Base-by-base conservation (phyloP, 768 basidiomycete species). In the Pleurotus sapidus region DNA sequence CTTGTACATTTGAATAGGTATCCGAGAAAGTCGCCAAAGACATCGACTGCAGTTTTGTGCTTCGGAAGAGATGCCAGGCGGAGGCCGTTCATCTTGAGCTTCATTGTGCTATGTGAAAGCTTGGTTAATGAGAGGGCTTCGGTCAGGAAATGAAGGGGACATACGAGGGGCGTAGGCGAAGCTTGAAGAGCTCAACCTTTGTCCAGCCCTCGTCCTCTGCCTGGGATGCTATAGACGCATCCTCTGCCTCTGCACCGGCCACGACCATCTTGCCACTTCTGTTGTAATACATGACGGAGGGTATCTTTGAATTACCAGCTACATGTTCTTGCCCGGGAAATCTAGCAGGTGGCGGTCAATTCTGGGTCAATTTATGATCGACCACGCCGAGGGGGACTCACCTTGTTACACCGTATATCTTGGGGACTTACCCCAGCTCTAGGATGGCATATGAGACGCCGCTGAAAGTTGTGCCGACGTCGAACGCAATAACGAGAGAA, bases 281-380 rank as follows among this genome's bases (percentile, higher is more conserved):
- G 64, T 91, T 87, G 62, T 91, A 91, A 67, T 84, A 91, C 70
- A 92, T 81, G 24, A 88, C 68, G 20, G 89, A 84, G 39, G 89
- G 89, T 64, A 92, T 91, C 74, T 92, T 92, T 57, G 87, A 86
- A 68, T 91, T 92, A 39, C 89, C 89, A 12, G 86, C 89, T 48
- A 90, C 88, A 77, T 92, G 89, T 70, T 92, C 90, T 70, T 91
- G 90, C 14, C 89, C 90, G 7, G 89, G 89, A 57, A 91, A 92
- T 57, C 89, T 91, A 60, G 23, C 60, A 55, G 59, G 56, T 63
- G 55, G 27, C 27, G 27, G 27, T 30, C 27, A 30, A 30, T 30
- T 30, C 27, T n/a, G 45, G 43, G 27, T 47, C 12, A 38, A 27
- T 42, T 46, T n/a, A 9, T 17, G n/a, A 37, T 12, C 24, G 2